phyloP scores from a whole-genome alignment of 108 stramenopile genomes.

The Bacterosira constricta region DNA sequence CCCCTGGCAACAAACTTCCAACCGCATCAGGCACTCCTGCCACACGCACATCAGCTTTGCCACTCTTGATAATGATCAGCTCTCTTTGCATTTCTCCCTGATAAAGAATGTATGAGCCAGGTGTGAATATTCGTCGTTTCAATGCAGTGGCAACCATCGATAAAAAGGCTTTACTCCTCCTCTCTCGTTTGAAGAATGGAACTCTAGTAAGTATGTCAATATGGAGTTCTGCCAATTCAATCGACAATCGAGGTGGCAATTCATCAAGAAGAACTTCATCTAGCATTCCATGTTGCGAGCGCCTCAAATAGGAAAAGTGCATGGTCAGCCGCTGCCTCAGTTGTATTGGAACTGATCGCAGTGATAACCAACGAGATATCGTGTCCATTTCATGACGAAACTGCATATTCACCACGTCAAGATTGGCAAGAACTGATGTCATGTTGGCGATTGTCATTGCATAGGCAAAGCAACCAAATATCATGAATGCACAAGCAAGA shows the following conservation, averaged over 20 bases:
- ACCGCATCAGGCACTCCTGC: constrained; percentile 33
- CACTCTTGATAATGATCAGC: constrained; percentile 43
- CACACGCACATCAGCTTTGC: constrained; percentile 41
- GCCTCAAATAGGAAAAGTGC: constrained; percentile 47
- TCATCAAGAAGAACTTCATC: constrained; percentile 49
- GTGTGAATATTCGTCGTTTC: constrained; percentile 40
- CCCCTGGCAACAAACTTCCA: constrained; percentile 38
- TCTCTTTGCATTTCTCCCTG: constrained; percentile 50
- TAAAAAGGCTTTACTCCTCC: constrained; percentile 29
- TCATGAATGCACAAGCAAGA: constrained; percentile 46
- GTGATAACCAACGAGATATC: constrained; percentile 38
- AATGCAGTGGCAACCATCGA: constrained; percentile 23
- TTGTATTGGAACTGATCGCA: constrained; percentile 39
- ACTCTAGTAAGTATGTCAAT: constrained; percentile 32
- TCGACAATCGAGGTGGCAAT: constrained; percentile 32
- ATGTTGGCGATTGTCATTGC: constrained; percentile 63
- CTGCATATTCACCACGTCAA: constrained; percentile 56
- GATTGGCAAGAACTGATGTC: constrained; percentile 61
- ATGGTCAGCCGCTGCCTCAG: constrained; percentile 38
- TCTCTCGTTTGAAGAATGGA: constrained; percentile 45
- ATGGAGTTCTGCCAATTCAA: constrained; percentile 30
- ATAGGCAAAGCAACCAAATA: constrained; percentile 52
- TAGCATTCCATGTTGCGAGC: constrained; percentile 54
- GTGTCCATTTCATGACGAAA: constrained; percentile 60
- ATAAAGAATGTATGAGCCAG: constrained; percentile 35